phyloP scores from a whole-genome alignment of 2,329 filamentous ascomycete genomes.

The Fusarium sp. region DNA sequence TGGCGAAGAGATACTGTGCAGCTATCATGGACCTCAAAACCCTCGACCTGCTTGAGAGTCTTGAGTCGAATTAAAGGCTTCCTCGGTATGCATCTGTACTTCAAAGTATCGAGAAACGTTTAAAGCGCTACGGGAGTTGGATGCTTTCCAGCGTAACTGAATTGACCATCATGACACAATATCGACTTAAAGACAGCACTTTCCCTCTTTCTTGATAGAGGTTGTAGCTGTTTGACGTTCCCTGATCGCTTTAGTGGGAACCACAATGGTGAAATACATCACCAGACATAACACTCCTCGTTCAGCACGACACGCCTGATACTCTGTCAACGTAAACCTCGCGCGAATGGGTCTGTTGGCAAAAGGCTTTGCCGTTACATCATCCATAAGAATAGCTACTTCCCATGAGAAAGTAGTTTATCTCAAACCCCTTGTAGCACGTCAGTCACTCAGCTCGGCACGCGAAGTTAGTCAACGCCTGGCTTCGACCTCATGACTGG shows the following conservation, averaged over 20 bases:
- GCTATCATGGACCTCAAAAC: slow-evolving; percentile 28
- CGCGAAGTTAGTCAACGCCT: no score
- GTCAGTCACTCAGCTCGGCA: no score
- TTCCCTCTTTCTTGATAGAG: neutral
- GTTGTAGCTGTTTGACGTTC: neutral
- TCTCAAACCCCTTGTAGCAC: no score
- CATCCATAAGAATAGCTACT: no score
- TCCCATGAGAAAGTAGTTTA: no score
- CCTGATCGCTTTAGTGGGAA: neutral
- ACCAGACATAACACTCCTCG: no score
- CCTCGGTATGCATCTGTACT: neutral
- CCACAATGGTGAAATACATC: neutral
- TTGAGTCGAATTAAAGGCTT: neutral
- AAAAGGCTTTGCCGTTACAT: no score
- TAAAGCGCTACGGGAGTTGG: neutral
- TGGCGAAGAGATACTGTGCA: slow-evolving; percentile 13
- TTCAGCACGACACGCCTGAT: no score
- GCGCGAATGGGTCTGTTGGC: no score
- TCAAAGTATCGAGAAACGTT: neutral
- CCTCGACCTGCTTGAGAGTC: slow-evolving; percentile 14
- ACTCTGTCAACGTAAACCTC: no score
- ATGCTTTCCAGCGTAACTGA: neutral
- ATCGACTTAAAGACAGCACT: neutral
- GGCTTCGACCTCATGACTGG: no score
- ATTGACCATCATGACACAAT: neutral